A percentile compares a stretch with the other conserved stretches of the same genome.
These are phyloP conservation scores for Rhizopus delemar DNA, from an alignment of 371 early-diverging fungal genomes.

Conservation along the genomic window DNA sequence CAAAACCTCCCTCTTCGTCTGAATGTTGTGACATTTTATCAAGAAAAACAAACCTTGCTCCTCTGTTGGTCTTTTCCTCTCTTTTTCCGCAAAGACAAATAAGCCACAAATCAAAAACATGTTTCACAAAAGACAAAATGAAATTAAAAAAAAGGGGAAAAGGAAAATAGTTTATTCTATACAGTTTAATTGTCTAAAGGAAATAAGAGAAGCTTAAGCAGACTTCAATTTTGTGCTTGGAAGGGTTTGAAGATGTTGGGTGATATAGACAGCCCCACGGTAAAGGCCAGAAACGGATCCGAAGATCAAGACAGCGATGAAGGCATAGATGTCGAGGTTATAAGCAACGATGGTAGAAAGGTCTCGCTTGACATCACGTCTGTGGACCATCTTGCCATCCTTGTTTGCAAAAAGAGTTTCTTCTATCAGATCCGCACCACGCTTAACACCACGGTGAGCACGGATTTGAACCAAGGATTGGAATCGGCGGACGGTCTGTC, in stretches of 20 bases:
- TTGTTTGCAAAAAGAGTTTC: conserved; percentile 25
- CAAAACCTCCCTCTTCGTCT: conserved; percentile 45
- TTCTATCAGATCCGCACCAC: conserved; percentile 32
- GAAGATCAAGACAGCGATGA: neutral
- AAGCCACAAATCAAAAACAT: too few relatives aligned
- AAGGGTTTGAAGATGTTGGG: too few relatives aligned
- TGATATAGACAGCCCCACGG: neutral
- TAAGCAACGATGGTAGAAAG: conserved; percentile 10
- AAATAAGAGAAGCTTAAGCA: too few relatives aligned
- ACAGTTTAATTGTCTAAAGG: too few relatives aligned
- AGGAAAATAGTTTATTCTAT: too few relatives aligned
- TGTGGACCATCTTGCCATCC: conserved; percentile 24
- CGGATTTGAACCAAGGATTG: conserved; percentile 24
- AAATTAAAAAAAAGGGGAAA: too few relatives aligned
- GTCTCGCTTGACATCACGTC: conserved; percentile 4
- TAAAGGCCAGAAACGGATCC: neutral
- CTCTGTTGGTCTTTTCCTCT: too few relatives aligned
- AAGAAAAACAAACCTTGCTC: neutral
- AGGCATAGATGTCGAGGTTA: conserved; percentile 15
- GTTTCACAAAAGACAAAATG: too few relatives aligned
- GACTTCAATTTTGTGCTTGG: too few relatives aligned
- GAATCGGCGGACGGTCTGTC: conserved; percentile 11
- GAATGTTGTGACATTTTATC: conserved; percentile 31
- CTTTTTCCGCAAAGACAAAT: too few relatives aligned
- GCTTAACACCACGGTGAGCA: conserved; percentile 12